phyloP scores from a whole-genome alignment of 768 basidiomycete genomes.

The Leccinum subgranulosum region DNA sequence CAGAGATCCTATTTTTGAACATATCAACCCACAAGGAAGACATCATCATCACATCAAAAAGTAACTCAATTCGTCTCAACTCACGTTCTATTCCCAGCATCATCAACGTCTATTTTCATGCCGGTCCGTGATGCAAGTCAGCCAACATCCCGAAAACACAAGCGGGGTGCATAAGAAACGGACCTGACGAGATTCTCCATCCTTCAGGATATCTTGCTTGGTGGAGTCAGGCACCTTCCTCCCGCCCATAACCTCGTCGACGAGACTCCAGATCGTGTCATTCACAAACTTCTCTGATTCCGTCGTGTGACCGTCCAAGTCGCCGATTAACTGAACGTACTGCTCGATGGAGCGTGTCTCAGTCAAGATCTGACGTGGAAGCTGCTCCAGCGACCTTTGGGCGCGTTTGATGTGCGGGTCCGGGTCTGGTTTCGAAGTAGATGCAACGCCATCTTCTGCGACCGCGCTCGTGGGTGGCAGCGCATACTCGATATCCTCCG shows the following conservation, averaged over 20 bases:
- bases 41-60: too few species aligned
- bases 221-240: slow-evolving; percentile 31
- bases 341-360: slow-evolving; percentile 39
- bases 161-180: slow-evolving; percentile 4
- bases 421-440: slow-evolving; percentile 2
- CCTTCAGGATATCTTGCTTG: slow-evolving; percentile 42
- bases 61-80: too few species aligned
- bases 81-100: slow-evolving; percentile 43
- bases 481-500: background rate
- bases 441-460: background rate
- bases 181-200: slow-evolving; percentile 42
- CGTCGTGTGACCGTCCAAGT: slow-evolving; percentile 6
- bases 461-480: background rate
- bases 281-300: slow-evolving; percentile 6
- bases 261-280: slow-evolving; percentile 30
- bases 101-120: slow-evolving; percentile 35
- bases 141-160: background rate
- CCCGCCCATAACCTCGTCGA: slow-evolving; percentile 39
- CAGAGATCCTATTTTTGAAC: slow-evolving; percentile 28
- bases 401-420: slow-evolving; percentile 13
- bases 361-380: slow-evolving; percentile 38
- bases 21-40: background rate
- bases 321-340: slow-evolving; percentile 36
- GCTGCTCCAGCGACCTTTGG: slow-evolving; percentile 33
- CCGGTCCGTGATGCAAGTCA: background rate